Evolutionary conservation across 2,329 filamentous ascomycete species (phyloP).

Genomic region (Botrytis medusae): DNA sequence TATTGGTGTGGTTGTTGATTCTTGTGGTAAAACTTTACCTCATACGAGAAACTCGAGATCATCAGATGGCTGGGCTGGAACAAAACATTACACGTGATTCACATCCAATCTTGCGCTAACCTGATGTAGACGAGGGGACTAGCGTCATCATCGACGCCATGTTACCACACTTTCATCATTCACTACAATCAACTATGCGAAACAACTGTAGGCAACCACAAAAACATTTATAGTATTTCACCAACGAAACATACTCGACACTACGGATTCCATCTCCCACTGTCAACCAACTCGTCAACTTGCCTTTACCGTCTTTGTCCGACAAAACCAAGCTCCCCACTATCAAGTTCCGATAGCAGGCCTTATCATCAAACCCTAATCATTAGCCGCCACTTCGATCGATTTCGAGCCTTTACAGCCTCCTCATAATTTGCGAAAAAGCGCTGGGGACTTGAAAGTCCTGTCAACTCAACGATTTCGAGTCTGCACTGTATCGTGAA

Average conservation of each 20-base stretch:
- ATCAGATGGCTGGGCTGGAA: neutral
- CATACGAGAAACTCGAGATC: neutral
- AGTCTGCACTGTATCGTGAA: slow-evolving; percentile 33
- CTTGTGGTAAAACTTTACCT: neutral
- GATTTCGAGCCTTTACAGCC: neutral
- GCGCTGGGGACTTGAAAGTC: slow-evolving; percentile 20
- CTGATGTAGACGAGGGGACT: slow-evolving; percentile 19
- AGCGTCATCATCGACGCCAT: slow-evolving; percentile 28
- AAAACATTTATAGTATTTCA: slow-evolving; percentile 15
- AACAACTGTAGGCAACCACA: slow-evolving; percentile 27
- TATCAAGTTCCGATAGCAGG: slow-evolving; percentile 23
- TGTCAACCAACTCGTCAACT: neutral
- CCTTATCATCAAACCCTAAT: slow-evolving; percentile 15
- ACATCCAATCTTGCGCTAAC: neutral
- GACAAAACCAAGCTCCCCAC: slow-evolving; percentile 30
- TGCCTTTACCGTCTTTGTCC: slow-evolving; percentile 25
- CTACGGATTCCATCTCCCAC: neutral
- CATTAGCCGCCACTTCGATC: slow-evolving; percentile 17
- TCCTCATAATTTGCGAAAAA: neutral
- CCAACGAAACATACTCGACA: slow-evolving; percentile 4
- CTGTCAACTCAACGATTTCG: slow-evolving; percentile 21
- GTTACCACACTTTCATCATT: slow-evolving; percentile 30
- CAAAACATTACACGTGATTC: neutral
- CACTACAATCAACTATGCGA: slow-evolving; percentile 24
- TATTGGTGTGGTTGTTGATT: neutral